phyloP scores from a whole-genome alignment of 2,329 filamentous ascomycete species.

The Colletotrichum acutatum region DNA sequence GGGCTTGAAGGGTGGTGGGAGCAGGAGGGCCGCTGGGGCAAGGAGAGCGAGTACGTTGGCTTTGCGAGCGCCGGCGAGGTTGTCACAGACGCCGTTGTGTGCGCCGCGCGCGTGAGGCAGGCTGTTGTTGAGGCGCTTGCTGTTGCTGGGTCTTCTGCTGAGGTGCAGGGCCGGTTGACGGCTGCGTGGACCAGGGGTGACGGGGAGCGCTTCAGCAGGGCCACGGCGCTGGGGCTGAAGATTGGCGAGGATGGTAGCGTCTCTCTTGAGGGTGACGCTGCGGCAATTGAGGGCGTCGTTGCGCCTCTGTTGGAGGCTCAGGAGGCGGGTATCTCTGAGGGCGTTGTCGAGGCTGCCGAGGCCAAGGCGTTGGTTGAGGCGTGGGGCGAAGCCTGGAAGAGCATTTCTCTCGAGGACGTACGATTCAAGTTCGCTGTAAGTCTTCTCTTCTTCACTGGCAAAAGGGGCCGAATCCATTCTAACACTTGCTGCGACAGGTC shows the following conservation, averaged over 20 bases:
- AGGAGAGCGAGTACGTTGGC: constrained; percentile 54
- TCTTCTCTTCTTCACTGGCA: constrained; percentile 35
- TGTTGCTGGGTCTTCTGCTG: constrained; percentile 41
- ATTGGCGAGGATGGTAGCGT: constrained; percentile 52
- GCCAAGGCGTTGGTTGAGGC: constrained; percentile 54
- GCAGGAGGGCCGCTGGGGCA: constrained; percentile 60
- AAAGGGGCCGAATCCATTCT: neutral
- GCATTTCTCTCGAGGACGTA: constrained; percentile 65
- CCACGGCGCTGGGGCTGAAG: constrained; percentile 51
- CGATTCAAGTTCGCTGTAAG: constrained; percentile 80
- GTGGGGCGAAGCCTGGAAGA: constrained; percentile 69
- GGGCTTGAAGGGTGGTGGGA: constrained; percentile 65
- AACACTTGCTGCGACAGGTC: constrained; percentile 64
- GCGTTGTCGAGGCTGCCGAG: constrained; percentile 49
- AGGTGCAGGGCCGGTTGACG: constrained; percentile 37
- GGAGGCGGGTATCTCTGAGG: constrained; percentile 31
- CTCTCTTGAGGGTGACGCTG: constrained; percentile 50
- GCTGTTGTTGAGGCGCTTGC: constrained; percentile 65
- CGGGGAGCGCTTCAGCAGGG: constrained; percentile 41
- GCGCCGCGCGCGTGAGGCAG: constrained; percentile 61
- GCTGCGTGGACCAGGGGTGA: constrained; percentile 44
- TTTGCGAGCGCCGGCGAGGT: constrained; percentile 55
- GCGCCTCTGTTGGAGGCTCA: constrained; percentile 39
- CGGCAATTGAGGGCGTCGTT: constrained; percentile 23
- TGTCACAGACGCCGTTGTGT: constrained; percentile 50